phyloP scores from a whole-genome alignment of 2,329 filamentous ascomycete species.

The Fusarium albosuccineum region DNA sequence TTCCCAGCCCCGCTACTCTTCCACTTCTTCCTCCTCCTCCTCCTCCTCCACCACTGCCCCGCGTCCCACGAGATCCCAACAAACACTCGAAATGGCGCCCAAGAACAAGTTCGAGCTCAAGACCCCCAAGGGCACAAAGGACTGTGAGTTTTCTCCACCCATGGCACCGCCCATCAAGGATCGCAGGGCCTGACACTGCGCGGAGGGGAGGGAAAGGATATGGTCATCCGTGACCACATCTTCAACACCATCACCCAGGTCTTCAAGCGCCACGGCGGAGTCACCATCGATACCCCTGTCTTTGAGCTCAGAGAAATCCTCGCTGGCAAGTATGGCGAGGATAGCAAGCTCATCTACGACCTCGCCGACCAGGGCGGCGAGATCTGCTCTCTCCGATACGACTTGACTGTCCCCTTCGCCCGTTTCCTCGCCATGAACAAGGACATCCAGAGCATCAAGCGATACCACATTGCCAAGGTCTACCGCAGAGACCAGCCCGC shows the following conservation, averaged over 20 bases:
- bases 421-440: constrained; percentile 94
- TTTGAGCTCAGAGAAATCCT: constrained; percentile 91
- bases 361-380: constrained; percentile 89
- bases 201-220: constrained; percentile 76
- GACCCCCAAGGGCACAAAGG: constrained; percentile 91
- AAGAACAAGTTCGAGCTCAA: constrained; percentile 69
- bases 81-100: constrained; percentile 46
- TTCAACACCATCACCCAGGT: constrained; percentile 81
- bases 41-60: constrained; percentile 42
- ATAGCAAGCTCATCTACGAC: constrained; percentile 93
- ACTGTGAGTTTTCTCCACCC: constrained; percentile 65
- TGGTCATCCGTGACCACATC: constrained; percentile 85
- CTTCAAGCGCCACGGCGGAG: constrained; percentile 86
- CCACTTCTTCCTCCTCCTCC: constrained; percentile 27
- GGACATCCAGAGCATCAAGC: constrained; percentile 84
- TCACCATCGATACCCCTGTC: constrained; percentile 83
- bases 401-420: constrained; percentile 90
- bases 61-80: constrained; percentile 36
- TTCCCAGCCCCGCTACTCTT: constrained; percentile 42
- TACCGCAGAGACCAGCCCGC: constrained; percentile 63
- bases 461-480: constrained; percentile 96
- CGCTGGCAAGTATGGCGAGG: constrained; percentile 91
- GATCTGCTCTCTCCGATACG: constrained; percentile 80
- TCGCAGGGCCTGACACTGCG: constrained; percentile 26
- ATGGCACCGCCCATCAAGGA: neutral